Evolutionary conservation across 2,329 filamentous ascomycete species (phyloP), one percentile per base, ranked within the genome.

Genomic region (Saccharata proteae): DNA sequence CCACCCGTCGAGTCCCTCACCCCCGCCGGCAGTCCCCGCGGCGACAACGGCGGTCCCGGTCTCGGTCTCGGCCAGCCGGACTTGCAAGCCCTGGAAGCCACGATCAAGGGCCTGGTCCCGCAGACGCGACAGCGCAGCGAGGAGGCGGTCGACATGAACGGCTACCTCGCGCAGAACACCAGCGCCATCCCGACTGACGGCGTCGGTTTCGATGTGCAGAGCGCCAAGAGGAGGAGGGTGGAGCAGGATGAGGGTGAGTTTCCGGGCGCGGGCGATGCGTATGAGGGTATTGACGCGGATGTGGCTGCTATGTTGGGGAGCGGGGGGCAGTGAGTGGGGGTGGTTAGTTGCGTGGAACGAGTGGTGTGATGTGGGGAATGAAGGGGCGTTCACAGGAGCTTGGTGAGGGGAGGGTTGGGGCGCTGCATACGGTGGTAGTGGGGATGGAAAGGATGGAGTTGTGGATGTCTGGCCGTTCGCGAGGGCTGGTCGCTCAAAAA

Each of bases 1-100:
- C 81, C 80, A 2, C 62, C 74, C 2, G 67, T 74, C 37, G 71
- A 73, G 34, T 57, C 59, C 6, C 55, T 69, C 34, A 68, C 66
- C 0, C 67, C 70, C 13, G 59, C 65, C 30, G 62, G 57, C 6
- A 66, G 63, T 5, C 65, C 65, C 1, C 48, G 54, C 30, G 56
- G 52, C 12, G 29, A 38, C 15, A 64, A 50, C 50, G 58, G 43
- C 54, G 47, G 65, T 16, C 44, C 49, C 30, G 24, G 23, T 25
- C 44, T 34, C 10, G 13, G 18, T 14, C 26, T 23, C 10, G 27
- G 22, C 15, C 16, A 21, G 9, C 34, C 34, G 10, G 23, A 21
- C 21, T 11, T 12, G n/a, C 19, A 14, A 4, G 32, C 26, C 16
- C 23, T 34, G 11, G 30, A 25, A 12, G 22, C 26, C 20, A 16